Evolutionary conservation across 352 stramenopile species (phyloP).

Genomic region (Thalassiosira ordinaria): DNA sequence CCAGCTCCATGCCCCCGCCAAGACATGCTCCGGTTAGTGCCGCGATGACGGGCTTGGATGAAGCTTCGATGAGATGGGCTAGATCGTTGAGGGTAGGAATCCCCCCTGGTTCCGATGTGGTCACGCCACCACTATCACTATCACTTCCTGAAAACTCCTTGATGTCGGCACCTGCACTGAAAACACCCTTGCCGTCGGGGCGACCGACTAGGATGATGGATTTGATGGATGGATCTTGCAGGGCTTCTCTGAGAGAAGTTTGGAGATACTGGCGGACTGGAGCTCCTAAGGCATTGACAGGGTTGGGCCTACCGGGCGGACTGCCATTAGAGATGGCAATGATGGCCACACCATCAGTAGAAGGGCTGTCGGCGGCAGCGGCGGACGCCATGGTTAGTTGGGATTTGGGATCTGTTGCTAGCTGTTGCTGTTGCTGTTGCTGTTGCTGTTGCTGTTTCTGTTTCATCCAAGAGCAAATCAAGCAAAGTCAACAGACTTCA

Average conservation of each 20-base stretch:
- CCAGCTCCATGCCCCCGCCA: constrained; percentile 90
- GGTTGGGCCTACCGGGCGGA: constrained; percentile 35
- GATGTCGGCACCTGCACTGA: constrained; percentile 96
- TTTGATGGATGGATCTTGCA: constrained; percentile 56
- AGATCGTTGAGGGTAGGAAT: constrained; percentile 89
- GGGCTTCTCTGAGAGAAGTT: constrained; percentile 46
- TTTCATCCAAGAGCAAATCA: too few relatives aligned
- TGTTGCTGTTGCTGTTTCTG: too few relatives aligned
- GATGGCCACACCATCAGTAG: constrained; percentile 27
- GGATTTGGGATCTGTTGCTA: too few relatives aligned
- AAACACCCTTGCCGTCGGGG: constrained; percentile 86
- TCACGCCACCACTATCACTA: constrained; percentile 80
- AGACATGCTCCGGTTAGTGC: constrained; percentile 75
- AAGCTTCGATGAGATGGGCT: constrained; percentile 88
- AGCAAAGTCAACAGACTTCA: too few relatives aligned
- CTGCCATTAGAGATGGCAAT: constrained; percentile 54
- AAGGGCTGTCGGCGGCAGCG: constrained; percentile 8
- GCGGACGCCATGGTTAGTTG: constrained; percentile 1
- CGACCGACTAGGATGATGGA: constrained; percentile 92
- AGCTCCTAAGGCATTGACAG: constrained; percentile 71
- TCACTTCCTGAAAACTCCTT: constrained; percentile 89
- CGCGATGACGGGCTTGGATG: constrained; percentile 80
- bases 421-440: too few relatives aligned
- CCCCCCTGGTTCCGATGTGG: constrained; percentile 87
- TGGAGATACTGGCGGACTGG: constrained; percentile 52